Evolutionary conservation across 345 rosid genomes (phyloP).

Genomic region (Arabis hirsuta): DNA sequence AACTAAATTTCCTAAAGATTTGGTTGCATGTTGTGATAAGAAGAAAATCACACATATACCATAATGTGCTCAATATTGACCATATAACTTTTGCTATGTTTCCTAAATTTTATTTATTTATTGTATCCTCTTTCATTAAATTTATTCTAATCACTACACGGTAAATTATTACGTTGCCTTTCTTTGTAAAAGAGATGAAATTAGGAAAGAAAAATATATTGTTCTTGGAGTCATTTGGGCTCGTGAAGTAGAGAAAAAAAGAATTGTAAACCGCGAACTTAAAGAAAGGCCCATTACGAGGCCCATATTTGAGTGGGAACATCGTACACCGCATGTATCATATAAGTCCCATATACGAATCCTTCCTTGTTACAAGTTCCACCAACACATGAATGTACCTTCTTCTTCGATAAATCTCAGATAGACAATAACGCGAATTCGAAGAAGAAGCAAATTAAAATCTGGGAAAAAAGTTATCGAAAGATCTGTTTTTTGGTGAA

Average conservation of each 20-base stretch:
- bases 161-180: not conserved
- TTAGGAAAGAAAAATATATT: not conserved
- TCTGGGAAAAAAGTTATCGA: not conserved
- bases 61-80: constrained; percentile 4
- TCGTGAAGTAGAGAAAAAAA: not conserved
- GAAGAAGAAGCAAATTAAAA: not conserved
- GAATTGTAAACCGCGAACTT: not conserved
- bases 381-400: not conserved
- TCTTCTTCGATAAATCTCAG: not conserved
- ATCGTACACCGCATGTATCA: constrained; percentile 1
- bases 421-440: constrained; percentile 1
- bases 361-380: not conserved
- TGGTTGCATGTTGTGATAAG: constrained; percentile 3
- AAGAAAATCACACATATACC: constrained; percentile 10
- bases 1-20: not conserved
- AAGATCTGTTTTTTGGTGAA: not conserved
- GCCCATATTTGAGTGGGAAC: constrained; percentile 5
- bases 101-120: not conserved
- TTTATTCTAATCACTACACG: not conserved
- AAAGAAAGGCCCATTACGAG: constrained; percentile 3
- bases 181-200: not conserved
- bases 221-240: not conserved
- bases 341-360: not conserved
- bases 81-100: not conserved
- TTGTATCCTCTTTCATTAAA: too few species aligned